These are phyloP conservation scores for Phaeotremella fagi DNA, from an alignment of 768 basidiomycete genomes.

Conservation along the genomic window DNA sequence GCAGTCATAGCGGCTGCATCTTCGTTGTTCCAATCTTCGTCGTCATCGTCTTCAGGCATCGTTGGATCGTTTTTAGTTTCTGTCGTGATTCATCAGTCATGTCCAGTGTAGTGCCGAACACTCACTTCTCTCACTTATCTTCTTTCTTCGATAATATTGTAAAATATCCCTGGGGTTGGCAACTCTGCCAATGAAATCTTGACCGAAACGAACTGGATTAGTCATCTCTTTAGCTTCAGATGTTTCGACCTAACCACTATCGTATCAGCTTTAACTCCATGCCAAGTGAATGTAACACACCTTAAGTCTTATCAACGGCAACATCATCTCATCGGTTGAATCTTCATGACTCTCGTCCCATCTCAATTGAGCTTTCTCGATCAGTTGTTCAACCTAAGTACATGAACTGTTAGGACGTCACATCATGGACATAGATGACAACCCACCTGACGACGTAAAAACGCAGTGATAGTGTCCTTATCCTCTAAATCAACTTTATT, in stretches of 20 bases:
- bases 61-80: slow-evolving; percentile 63
- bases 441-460: slow-evolving; percentile 64
- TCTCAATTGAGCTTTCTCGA: slow-evolving; percentile 49
- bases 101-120: neutral
- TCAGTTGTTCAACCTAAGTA: slow-evolving; percentile 67
- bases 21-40: slow-evolving; percentile 61
- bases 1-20: slow-evolving; percentile 47
- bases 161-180: slow-evolving; percentile 94
- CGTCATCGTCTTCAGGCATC: slow-evolving; percentile 74
- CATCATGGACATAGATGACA: neutral
- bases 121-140: slow-evolving; percentile 51
- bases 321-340: slow-evolving; percentile 52
- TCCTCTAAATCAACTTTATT: slow-evolving; percentile 64
- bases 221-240: slow-evolving; percentile 85
- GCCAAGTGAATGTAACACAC: slow-evolving; percentile 48
- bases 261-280: slow-evolving; percentile 1
- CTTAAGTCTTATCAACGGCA: slow-evolving; percentile 82
- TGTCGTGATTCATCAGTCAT: slow-evolving; percentile 4
- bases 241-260: slow-evolving; percentile 68
- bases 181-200: slow-evolving; percentile 82
- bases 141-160: slow-evolving; percentile 80
- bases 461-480: slow-evolving; percentile 76
- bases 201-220: slow-evolving; percentile 94
- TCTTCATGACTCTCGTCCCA: slow-evolving; percentile 37
- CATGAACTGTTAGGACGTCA: neutral